Percentiles rank a stretch among this genome's conserved stretches.
These are phyloP conservation scores for Eragrostis tef DNA, from an alignment of 202 grass and related monocot species.

Conservation along the genomic window DNA sequence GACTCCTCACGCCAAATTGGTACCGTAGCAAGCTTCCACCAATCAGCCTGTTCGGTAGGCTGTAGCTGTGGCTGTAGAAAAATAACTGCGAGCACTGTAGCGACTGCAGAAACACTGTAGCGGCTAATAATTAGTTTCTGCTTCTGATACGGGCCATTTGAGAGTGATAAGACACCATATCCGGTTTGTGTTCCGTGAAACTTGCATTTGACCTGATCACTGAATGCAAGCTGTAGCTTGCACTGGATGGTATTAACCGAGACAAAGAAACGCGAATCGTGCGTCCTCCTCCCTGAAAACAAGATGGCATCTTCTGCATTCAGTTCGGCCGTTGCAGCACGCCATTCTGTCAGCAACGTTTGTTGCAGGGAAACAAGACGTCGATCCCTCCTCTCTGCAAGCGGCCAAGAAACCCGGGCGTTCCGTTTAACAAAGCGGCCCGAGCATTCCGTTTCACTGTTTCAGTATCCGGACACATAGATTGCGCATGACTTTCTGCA, in stretches of 20 bases:
- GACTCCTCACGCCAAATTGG: conserved; percentile 4
- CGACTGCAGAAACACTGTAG: too few species aligned
- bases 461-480: background rate
- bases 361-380: background rate
- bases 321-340: conserved; percentile 5
- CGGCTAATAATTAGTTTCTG: background rate
- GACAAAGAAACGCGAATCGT: background rate
- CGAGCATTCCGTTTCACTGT: background rate
- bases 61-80: too few species aligned
- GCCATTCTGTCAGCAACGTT: conserved; percentile 30
- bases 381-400: background rate
- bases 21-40: conserved; percentile 17
- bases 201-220: background rate
- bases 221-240: background rate
- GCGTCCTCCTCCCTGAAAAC: background rate
- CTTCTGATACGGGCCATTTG: background rate
- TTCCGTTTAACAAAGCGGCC: background rate
- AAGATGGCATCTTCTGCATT: conserved; percentile 30
- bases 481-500: background rate
- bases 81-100: too few species aligned
- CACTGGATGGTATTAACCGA: background rate
- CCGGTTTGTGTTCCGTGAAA: background rate
- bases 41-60: background rate
- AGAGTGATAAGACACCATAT: conserved; percentile 11
- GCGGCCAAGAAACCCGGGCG: background rate